Base-by-base conservation (phyloP, 2,329 filamentous ascomycete genomes). In the Botrytis fragariae region DNA sequence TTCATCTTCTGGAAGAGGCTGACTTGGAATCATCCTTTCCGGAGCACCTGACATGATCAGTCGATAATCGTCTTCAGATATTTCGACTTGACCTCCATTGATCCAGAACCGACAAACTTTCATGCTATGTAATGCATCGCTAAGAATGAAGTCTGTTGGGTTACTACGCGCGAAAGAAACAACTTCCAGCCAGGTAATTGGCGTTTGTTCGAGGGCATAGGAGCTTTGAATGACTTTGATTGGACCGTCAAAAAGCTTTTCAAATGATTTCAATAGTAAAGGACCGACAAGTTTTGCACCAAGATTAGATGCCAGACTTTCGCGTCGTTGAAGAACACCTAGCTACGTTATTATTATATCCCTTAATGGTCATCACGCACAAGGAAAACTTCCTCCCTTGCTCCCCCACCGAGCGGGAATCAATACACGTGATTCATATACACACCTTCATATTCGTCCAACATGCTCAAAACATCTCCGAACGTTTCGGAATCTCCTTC, bases 11-110 rank as follows among this genome's bases (percentile, higher is more conserved):
- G 92, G 89, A 67, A 96, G 91, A 0, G 93, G 93, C 76, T 95
- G 90, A 22, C 92, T 91, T 3, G 93, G 91, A 29, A 94, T 93
- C 82, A 94, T 88, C 80, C 93, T 91, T 81, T 97, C 93, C 18
- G 95, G 89, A 76, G 93, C 92, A 42, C 94, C 93, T 57, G 92
- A 95, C 72, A 90, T 90, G 77, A 97, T 95, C 76, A 97, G 84
- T 60, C 94, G 88, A 86, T 91, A 97, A 80, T 97, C 94, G 81
- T 97, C 93, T 81, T 97, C 93, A 29, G 90, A 90, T 75, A 97
- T 95, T 83, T 97, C 93, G 14, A 97, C 91, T 65, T 92, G 89
- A 76, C 91, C 88, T 74, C 94, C 92, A 80, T 94, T 94, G 76
- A 93, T 90, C 79, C 91, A 90, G 81, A 97, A 96, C 75, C 93